Evolutionary conservation across 2,329 filamentous ascomycete genomes (phyloP), one percentile per base, ranked within the genome.

Genomic region (Geosmithia putterillii): DNA sequence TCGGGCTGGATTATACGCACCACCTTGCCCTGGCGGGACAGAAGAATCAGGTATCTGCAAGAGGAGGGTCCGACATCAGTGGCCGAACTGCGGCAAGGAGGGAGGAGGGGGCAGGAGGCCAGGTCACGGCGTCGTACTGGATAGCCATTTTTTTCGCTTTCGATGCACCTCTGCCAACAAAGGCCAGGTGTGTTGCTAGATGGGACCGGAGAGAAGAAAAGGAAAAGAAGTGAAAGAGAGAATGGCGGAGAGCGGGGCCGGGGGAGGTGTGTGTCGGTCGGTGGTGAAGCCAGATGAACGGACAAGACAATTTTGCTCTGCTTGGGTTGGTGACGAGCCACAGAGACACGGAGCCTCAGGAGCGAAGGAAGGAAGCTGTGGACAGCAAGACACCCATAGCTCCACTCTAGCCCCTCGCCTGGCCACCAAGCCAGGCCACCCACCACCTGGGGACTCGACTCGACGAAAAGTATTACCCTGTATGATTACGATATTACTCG

Each of bases 11-110:
- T 39, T 14, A 36, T 15, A 74, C 88, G 57, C 75, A 98, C 90
- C 69, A 98, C 92, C 83, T 98, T 98, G 71, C 92, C 92, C 74
- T 98, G 92, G 58, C 92, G 81, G 51, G 90, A 96, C 54, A 98
- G 82, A 63, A 98, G 79, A 64, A 98, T 96, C 55, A 98, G 73
- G 64, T 98, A 98, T 72, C 92, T 96, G 57, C 48, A 43, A 45
- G n/a, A n/a, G n/a, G n/a, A n/a, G n/a, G 44, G 43, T 46, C 38
- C 46, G 44, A 18, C 23, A 43, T 46, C 46, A 48, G 37, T 34
- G n/a, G 6, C 17, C 25, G 28, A 9, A 32, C 15, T 32, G 10
- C 28, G 19, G 36, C 12, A 22, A 34, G 38, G 38, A 34, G 41
- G n/a, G 37, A 42, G 45, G 19, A n/a, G n/a, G n/a, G n/a, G n/a